These are phyloP conservation scores for Adansonia digitata DNA, from an alignment of 345 rosid genomes.

Conservation along the genomic window DNA sequence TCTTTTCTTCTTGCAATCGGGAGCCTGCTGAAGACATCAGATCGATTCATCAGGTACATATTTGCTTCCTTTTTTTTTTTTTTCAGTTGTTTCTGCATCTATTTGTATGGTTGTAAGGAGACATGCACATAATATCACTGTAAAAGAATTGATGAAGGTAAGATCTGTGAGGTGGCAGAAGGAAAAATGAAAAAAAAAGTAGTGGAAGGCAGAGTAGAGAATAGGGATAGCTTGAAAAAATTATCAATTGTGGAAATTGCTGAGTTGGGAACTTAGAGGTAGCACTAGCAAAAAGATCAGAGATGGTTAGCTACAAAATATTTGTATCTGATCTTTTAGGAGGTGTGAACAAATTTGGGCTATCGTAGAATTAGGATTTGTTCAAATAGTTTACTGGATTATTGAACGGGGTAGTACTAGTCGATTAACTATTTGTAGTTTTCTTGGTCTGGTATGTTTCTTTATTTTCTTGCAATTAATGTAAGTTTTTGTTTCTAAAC, in stretches of 20 bases:
- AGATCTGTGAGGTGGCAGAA: not conserved
- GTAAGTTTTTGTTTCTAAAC: not conserved
- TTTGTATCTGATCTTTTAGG: not conserved
- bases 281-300: not conserved
- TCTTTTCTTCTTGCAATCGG: conserved; percentile 38
- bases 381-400: not conserved
- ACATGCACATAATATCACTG: not conserved
- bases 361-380: not conserved
- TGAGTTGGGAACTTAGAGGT: not conserved
- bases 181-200: not conserved
- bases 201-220: not conserved
- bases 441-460: not conserved
- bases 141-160: not conserved
- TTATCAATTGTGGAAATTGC: not conserved
- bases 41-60: conserved; percentile 40
- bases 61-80: conserved; percentile 2
- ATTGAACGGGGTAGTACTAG: too few species aligned
- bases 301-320: not conserved
- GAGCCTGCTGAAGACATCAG: conserved; percentile 34
- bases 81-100: not conserved
- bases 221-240: not conserved
- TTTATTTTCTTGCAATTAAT: not conserved
- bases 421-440: not conserved
- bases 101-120: not conserved
- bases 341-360: not conserved